phyloP scores from a whole-genome alignment of 805 yeast species.

The Candida arabinofermentans region DNA sequence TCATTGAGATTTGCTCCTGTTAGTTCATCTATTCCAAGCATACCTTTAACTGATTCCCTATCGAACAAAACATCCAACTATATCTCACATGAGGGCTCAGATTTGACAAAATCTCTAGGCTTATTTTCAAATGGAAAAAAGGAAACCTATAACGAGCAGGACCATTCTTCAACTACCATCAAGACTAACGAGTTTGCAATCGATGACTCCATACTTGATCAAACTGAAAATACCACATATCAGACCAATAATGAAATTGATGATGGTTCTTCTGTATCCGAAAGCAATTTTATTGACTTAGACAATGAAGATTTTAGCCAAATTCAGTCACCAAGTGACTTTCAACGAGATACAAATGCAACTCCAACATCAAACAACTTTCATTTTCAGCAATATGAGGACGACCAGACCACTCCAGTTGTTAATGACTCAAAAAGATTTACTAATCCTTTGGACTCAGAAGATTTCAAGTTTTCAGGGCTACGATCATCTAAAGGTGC shows the following conservation, averaged over 20 bases:
- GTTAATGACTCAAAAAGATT: conserved; percentile 15
- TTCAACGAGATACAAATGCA: conserved; percentile 15
- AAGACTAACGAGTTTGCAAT: conserved; percentile 11
- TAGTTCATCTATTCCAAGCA: conserved; percentile 1
- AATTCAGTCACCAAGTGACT: conserved; percentile 3
- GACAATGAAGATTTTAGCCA: conserved; percentile 11
- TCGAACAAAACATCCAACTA: too few relatives aligned
- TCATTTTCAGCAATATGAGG: conserved; percentile 1
- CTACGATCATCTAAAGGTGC: conserved; percentile 11
- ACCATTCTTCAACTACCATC: conserved; percentile 11
- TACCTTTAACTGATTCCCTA: background rate
- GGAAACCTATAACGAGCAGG: conserved; percentile 3
- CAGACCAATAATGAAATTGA: conserved; percentile 5
- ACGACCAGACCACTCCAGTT: conserved; percentile 6
- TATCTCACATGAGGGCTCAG: background rate
- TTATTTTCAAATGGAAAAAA: conserved; percentile 3
- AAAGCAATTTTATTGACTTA: conserved; percentile 21
- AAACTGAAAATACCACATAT: conserved; percentile 1
- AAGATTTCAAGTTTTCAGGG: conserved; percentile 12
- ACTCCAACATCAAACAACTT: conserved; percentile 17
- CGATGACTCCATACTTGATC: conserved; percentile 2
- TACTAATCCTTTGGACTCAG: conserved; percentile 18
- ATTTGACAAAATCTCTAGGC: conserved; percentile 6
- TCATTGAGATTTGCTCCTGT: conserved; percentile 1
- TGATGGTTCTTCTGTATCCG: conserved; percentile 20